Base-by-base conservation (phyloP, 805 yeast genomes). In the Jamesozyma rosinii region DNA sequence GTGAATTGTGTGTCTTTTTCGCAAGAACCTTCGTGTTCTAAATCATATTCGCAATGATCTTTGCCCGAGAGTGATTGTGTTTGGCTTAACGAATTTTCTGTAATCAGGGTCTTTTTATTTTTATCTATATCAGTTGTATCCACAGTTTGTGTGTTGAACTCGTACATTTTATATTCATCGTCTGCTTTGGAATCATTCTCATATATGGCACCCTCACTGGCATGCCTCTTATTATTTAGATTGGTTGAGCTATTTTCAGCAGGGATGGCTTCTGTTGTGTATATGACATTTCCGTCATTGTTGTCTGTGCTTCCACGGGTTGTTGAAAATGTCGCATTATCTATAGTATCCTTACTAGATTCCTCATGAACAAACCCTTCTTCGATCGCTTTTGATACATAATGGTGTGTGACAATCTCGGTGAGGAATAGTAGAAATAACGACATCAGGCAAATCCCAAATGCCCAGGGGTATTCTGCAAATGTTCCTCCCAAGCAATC, bases 401-500 rank as follows among this genome's bases (percentile, higher is more conserved):
- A 70, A 38, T 71, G 66, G 47, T 69, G 72, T 11, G 75, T 63
- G 37, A 71, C 52, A 20, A 76, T 58, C 49, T 77, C 83, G n/a
- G 72, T 55, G 24, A 75, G 50, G 54, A 77, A 76, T 18, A 75
- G 59, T 10, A 59, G 50, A 35, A 73, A 70, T 33, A 75, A 59
- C 0, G 79, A 63, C 51, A 69, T 63, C 45, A 77, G 55, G 54
- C 75, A 70, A 37, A 77, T 72, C 19, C 75, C 82, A 40, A 76
- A 73, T 21, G 75, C 71, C 75, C 76, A 77, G 15, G 81, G 72
- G 50, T 76, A 77, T 15, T 58, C 67, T 2, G 66, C 67, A 57
- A 77, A 75, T 0, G 74, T 72, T 31, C 78, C 80, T 10, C 84
- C 83, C 26, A 83, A 66, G 65, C 92, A 83, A 6, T 65, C 71